Evolutionary conservation across 805 yeast genomes (phyloP).

Genomic region (Gaillardinia entomophila): DNA sequence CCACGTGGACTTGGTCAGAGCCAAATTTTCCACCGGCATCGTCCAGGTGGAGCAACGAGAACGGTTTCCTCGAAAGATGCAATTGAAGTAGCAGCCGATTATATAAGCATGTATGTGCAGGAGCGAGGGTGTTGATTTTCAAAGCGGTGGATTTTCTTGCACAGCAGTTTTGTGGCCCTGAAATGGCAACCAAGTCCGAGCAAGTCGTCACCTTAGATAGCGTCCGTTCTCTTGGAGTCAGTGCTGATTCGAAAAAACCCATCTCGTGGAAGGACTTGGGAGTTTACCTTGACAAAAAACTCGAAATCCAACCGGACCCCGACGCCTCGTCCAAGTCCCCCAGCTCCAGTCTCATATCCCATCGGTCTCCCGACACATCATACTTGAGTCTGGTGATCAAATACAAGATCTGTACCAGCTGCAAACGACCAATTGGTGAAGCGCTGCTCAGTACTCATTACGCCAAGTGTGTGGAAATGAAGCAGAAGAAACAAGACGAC

Average conservation of each 20-base stretch:
- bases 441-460: conserved; percentile 27
- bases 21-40: no score
- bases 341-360: conserved; percentile 15
- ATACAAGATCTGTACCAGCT: conserved; percentile 33
- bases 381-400: conserved; percentile 27
- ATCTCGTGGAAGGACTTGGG: conserved; percentile 43
- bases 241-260: conserved; percentile 13
- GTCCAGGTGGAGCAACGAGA: no score
- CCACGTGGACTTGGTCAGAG: no score
- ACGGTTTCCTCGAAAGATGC: no score
- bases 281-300: conserved; percentile 33
- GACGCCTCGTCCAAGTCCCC: conserved; percentile 9
- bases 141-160: not conserved
- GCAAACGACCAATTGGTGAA: conserved; percentile 37
- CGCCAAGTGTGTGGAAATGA: conserved; percentile 34
- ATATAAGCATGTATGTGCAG: no score
- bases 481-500: conserved; percentile 18
- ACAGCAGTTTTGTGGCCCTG: not conserved
- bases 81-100: no score
- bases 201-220: conserved; percentile 22
- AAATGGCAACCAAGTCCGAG: conserved; percentile 10
- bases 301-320: conserved; percentile 21
- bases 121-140: no score
- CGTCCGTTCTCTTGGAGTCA: conserved; percentile 15
- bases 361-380: conserved; percentile 19